Evolutionary conservation across 441 rosid genomes (phyloP).

Genomic region (Bocquillonia castaneifolia): DNA sequence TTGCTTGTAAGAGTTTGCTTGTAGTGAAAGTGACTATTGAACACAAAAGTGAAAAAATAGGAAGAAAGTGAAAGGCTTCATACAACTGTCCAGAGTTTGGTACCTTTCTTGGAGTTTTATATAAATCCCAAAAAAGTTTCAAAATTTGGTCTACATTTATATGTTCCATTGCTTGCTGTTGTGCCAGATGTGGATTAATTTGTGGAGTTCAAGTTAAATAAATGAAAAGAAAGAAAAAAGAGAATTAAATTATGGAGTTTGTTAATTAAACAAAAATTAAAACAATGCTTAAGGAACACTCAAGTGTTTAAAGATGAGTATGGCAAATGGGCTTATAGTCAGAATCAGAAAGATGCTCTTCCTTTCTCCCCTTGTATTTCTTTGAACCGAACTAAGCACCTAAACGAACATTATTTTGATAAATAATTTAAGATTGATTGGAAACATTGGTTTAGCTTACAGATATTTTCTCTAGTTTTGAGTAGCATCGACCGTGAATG

Average conservation of each 20-base stretch:
- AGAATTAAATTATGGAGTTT: too few species aligned
- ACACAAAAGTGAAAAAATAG: neutral
- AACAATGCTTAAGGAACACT: neutral
- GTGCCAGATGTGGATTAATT: neutral
- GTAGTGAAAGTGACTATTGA: constrained; percentile 24
- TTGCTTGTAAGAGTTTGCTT: constrained; percentile 37
- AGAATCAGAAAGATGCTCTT: too few species aligned
- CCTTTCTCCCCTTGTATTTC: too few species aligned
- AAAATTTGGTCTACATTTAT: too few species aligned
- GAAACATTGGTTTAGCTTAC: too few species aligned
- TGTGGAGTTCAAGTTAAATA: neutral
- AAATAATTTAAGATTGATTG: neutral
- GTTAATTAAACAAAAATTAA: too few species aligned
- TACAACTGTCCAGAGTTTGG: constrained; percentile 24
- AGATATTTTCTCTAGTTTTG: too few species aligned
- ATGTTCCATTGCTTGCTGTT: neutral
- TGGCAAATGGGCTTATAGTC: too few species aligned
- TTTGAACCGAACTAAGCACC: too few species aligned
- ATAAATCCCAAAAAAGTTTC: neutral
- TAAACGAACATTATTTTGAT: neutral
- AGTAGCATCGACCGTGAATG: too few species aligned
- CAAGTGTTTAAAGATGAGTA: too few species aligned
- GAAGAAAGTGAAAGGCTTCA: constrained; percentile 24
- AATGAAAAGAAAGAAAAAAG: neutral
- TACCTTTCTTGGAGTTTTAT: constrained; percentile 14